Base-by-base conservation (phyloP, 2,329 filamentous ascomycete genomes). In the Conoideocrella luteorostrata region DNA sequence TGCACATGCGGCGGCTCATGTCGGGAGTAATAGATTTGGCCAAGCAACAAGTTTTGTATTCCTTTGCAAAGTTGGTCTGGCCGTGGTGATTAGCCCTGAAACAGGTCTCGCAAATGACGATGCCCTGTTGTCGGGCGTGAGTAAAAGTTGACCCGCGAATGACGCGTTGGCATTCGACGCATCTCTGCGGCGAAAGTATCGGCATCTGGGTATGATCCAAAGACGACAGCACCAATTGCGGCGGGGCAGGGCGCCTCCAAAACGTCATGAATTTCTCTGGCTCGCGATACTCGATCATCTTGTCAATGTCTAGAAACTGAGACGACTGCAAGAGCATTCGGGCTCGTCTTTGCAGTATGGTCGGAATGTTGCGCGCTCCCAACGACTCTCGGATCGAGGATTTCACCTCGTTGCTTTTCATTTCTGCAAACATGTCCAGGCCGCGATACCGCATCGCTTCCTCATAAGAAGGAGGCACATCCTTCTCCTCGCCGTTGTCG, bases 291-390 rank as follows among this genome's bases (percentile, higher is more conserved):
- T 67, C 62, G 15, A 66, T 56, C 2, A 64, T 34, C n/a, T 65
- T 64, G 44, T 67, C 64, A 21, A 67, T 60, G 34, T 67, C 64
- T 2, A 67, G 54, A 17, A 65, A 62, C 4, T 58, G 60, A 26
- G 53, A 51, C 7, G 57, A 50, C 35, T 65, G 62, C 1, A 64
- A 52, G 2, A 66, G 50, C 45, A 61, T 54, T 4, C 57, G 53
- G 3, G 58, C 60, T 17, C 56, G 44, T 15, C 55, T 50, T 13
- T 47, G 41, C 5, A 47, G 35, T 2, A 51, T 44, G 4, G 45
- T 47, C 10, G 32, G 28, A 13, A 13, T 40, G 4, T 15, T 17
- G 21, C 22, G 28, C n/a, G 28, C 44, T 11, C 47, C 40, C 15
- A 52, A 39, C 10, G 28, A 13, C 18, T 44, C 33, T 28, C 46